Base-by-base conservation (phyloP, 2,329 filamentous ascomycete species). In the Reticulascus tulasneorum region DNA sequence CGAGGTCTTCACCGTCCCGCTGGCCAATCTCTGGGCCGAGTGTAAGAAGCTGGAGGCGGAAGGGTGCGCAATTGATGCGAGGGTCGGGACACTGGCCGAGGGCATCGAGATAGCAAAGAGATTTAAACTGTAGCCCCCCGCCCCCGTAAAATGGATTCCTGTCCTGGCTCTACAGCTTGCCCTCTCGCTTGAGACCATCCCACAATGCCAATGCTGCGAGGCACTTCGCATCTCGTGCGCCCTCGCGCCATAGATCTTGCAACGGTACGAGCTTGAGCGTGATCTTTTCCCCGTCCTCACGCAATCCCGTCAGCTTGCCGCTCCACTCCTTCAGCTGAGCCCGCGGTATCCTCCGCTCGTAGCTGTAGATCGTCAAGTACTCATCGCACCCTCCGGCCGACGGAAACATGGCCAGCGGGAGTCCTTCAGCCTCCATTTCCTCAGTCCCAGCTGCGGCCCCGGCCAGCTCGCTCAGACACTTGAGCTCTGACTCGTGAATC, bases 1-100 rank as follows among this genome's bases (percentile, higher is more conserved):
- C 52, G 84, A 90, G 56, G 81, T 82, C 22, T 90, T 91, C 51
- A 77, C 75, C 8, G 70, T 87, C 7, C 81, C 79, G 6, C 54
- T 91, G 27, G 64, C 60, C 15, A 65, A 72, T 11, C 58, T 91
- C 24, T 88, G 82, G 65, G 70, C 70, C 0, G 79, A 84, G 53
- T 81, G 81, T 53, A 77, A 78, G 55, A 72, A 59, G 45, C 66
- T 89, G 2, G 84, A 89, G 53, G 63, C 64, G 3, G 67, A 87
- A 45, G 86, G 86, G 0, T 89, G 77, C 58, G 86, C 83, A 2
- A 86, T 93, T 47, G 86, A 93, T 59, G 85, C 85, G 6, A 70
- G 86, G 24, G 81, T 91, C 3, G 86, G 82, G 2, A 86, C 84
- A 6, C 61, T 91, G 29, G 86, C 86, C 0, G 85, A 91, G 58